Base-by-base conservation (phyloP, 805 yeast species). In the Candida caryicola region DNA sequence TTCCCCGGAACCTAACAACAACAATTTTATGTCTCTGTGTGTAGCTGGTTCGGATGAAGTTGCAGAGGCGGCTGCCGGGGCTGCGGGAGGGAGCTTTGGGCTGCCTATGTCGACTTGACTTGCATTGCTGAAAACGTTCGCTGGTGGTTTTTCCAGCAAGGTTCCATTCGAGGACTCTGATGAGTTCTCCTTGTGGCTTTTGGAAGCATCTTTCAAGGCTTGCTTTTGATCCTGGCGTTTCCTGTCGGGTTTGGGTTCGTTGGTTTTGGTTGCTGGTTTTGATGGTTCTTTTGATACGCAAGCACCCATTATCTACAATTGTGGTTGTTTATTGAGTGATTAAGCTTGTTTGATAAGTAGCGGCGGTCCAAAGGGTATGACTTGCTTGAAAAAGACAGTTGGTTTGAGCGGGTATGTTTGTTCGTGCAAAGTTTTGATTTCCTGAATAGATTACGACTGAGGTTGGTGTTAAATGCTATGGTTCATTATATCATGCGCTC, bases 1-100 rank as follows among this genome's bases (percentile, higher is more conserved):
- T 54, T 85, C 95, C 12, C 98, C 99, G 0, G 96, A 85, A 4
- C 99, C 93, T 34, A 85, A 62, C 23, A 90, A 68, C 26, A 90
- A 67, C 33, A 90, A 81, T 57, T 89, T 89, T 37, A 81, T 79
- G 41, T 79, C 85, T 44, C 73, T 57, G 17, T 48, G 31, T 29
- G 25, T 23, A 14, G 33, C 15, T 8, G 14, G 23, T 7, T 26
- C 23, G 8, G 21, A 13, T 16, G 31, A 5, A n/a, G 16, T 16
- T 4, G 23, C 12, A 21, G 25, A 10, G 25, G 25, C 25, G 25
- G 7, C 25, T 21, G 25, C 37, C 4, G 31, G 16, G 13, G n/a
- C 15, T 27, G 17, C 37, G 12, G 9, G 8, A 6, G 37, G 17
- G 4, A 29, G 15, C 23, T 28, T 28, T 28, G 14, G 16, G 16